Evolutionary conservation across 23 red algal genomes (phyloP).

Genomic region (Chondrus crispus): DNA sequence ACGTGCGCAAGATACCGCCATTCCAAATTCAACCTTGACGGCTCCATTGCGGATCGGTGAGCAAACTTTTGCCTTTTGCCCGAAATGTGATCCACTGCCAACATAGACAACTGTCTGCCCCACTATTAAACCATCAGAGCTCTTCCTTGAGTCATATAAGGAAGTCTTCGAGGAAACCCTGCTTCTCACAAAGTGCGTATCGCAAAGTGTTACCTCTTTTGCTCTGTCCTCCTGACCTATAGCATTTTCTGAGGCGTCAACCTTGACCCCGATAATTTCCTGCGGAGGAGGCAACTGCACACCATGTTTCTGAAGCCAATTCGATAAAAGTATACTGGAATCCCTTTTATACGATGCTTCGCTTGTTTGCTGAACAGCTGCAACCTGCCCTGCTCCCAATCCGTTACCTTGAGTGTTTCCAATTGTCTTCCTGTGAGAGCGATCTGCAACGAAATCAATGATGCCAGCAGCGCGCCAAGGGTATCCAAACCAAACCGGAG

Average conservation of each 20-base stretch:
- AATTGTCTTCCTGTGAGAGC: too few relatives aligned
- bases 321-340: background rate
- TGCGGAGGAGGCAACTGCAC: background rate
- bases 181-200: constrained; percentile 9
- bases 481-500: constrained; percentile 51
- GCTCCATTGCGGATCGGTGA: background rate
- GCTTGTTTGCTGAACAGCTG: background rate
- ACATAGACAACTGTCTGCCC: constrained; percentile 38
- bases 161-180: background rate
- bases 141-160: background rate
- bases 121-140: background rate
- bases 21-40: constrained; percentile 23
- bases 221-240: background rate
- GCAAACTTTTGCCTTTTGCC: background rate
- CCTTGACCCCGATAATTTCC: constrained; percentile 28
- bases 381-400: too few relatives aligned
- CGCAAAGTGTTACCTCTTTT: background rate
- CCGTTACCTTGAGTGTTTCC: too few relatives aligned
- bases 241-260: background rate
- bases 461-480: constrained; percentile 51
- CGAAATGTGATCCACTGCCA: constrained; percentile 63
- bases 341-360: background rate
- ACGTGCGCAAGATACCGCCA: constrained; percentile 21
- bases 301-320: constrained; percentile 19
- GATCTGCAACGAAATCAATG: background rate